Evolutionary conservation across 2,329 filamentous ascomycete genomes (phyloP), one percentile per base, ranked within the genome.

Genomic region (Rhynchosporium agropyri): DNA sequence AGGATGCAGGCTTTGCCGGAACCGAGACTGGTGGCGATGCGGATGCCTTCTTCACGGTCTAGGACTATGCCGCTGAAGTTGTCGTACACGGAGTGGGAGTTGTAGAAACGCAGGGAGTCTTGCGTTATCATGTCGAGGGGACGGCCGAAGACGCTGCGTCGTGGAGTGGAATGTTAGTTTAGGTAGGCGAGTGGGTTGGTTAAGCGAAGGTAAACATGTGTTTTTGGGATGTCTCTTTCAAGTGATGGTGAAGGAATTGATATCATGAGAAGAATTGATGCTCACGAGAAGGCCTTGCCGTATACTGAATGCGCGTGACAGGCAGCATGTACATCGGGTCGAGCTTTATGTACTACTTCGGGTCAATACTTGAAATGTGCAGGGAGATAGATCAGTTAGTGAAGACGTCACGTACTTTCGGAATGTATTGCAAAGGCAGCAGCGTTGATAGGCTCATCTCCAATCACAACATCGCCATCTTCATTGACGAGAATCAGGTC

Each of bases 401-500:
- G 12, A 40, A 28, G 12, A 54, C 59, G n/a, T 65, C 68, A 54
- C 59, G n/a, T 65, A 69, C 68, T 76, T 42, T 78, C 79, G 3
- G 75, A 77, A 64, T 81, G 79, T 45, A 80, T 81, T 0, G 77
- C 76, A 65, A 80, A 81, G 0, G 78, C 79, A 0, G 79, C 79
- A 5, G 78, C 76, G 62, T 80, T 80, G 65, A 81, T 76, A n/a
- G 65, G 72, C 70, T 76, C 77, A 0, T 86, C 86, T 3, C 86
- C 86, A n/a, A 83, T 84, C 28, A 90, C 82, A 36, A 89, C 80
- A 26, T 83, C 76, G 2, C 87, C 87, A 0, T 80, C 72, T 63
- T 86, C 80, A 68, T 87, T 79, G 1, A 90, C 86, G 15, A 83
- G 82, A 58, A 90, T 88, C 12, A 90, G 78, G 66, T 90, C 86